phyloP scores from a whole-genome alignment of 2,329 filamentous ascomycete genomes.

The Diaporthe sp. region DNA sequence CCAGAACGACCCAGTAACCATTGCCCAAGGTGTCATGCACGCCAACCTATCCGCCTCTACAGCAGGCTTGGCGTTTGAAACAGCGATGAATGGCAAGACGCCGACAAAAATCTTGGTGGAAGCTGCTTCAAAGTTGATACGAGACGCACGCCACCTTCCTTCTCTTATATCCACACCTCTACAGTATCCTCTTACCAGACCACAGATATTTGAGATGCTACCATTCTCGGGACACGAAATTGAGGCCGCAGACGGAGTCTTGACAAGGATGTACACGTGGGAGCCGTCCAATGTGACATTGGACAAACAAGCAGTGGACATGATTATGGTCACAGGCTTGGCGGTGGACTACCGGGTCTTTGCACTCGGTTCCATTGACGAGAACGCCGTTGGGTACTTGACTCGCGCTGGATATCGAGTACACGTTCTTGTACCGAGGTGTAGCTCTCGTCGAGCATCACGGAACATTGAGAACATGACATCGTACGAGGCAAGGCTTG shows the following conservation, averaged over 20 bases:
- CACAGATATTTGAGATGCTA: conserved; percentile 65
- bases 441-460: no score
- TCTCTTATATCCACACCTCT: conserved; percentile 55
- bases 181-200: conserved; percentile 60
- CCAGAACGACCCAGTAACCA: no score
- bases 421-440: conserved; percentile 48
- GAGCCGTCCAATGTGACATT: conserved; percentile 54
- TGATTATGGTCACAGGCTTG: conserved; percentile 73
- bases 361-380: conserved; percentile 71
- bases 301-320: conserved; percentile 42
- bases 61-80: no score
- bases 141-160: no score
- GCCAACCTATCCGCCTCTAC: no score
- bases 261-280: conserved; percentile 68
- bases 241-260: conserved; percentile 64
- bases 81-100: no score
- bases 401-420: conserved; percentile 70
- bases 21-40: no score
- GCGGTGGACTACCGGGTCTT: conserved; percentile 74
- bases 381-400: conserved; percentile 74
- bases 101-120: no score
- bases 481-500: no score
- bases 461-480: no score
- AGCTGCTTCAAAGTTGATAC: no score
- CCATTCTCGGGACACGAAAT: conserved; percentile 55